These are phyloP conservation scores for Scheffersomyces coipomensis DNA, from an alignment of 805 yeast genomes.

Conservation along the genomic window DNA sequence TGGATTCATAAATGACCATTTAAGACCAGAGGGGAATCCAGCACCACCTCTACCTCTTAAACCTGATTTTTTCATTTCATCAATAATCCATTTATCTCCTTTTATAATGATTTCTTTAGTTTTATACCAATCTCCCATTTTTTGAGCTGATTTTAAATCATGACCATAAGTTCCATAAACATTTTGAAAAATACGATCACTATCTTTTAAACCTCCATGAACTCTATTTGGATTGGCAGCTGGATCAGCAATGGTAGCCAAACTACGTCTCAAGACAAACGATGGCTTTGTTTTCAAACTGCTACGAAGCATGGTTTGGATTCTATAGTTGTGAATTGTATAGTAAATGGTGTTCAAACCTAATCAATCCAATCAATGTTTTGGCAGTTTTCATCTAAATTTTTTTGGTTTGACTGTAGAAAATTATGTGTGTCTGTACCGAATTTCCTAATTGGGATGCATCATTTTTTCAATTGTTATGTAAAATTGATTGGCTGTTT, in stretches of 20 bases:
- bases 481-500: constrained; percentile 6
- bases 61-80: constrained; percentile 81
- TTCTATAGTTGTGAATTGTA: too few relatives aligned
- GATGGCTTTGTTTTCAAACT: constrained; percentile 24
- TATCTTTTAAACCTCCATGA: constrained; percentile 77
- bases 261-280: constrained; percentile 27
- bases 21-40: constrained; percentile 87
- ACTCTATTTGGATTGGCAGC: constrained; percentile 50
- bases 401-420: too few relatives aligned
- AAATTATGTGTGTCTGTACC: too few relatives aligned
- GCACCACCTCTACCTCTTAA: constrained; percentile 93
- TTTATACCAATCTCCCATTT: constrained; percentile 90
- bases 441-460: too few relatives aligned
- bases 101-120: constrained; percentile 80
- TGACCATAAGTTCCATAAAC: constrained; percentile 73
- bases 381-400: too few relatives aligned
- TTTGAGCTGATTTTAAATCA: constrained; percentile 70
- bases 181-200: constrained; percentile 86
- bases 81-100: constrained; percentile 89
- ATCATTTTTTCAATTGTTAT: too few relatives aligned
- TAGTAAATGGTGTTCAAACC: too few relatives aligned
- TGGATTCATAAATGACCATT: constrained; percentile 94
- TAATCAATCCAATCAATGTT: too few relatives aligned
- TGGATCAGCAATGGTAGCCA: constrained; percentile 48
- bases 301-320: constrained; percentile 33